phyloP scores from a whole-genome alignment of 2,329 filamentous ascomycete species.

The Aspergillus versicolor region DNA sequence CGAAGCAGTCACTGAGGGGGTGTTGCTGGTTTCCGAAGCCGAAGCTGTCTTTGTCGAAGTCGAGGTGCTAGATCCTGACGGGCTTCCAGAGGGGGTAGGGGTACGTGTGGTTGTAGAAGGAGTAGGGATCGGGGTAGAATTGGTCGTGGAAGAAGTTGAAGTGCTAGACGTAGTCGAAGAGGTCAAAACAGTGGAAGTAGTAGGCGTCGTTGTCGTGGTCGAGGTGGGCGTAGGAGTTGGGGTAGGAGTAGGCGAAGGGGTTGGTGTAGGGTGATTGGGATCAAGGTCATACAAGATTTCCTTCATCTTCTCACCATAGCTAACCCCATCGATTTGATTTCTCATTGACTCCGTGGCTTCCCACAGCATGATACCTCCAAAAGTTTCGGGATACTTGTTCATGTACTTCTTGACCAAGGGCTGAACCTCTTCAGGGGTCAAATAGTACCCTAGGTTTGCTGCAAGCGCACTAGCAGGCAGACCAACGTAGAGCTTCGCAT shows the following conservation, averaged over 20 bases:
- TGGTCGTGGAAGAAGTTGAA: background rate
- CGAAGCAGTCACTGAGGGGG: background rate
- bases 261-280: constrained; percentile 24
- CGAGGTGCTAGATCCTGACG: background rate
- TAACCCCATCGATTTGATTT: constrained; percentile 46
- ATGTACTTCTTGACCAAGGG: constrained; percentile 46
- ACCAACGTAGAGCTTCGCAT: constrained; percentile 56
- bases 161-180: constrained; percentile 9
- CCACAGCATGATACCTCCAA: constrained; percentile 63
- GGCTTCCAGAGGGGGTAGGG: background rate
- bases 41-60: background rate
- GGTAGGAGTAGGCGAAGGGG: constrained; percentile 12
- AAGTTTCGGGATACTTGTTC: constrained; percentile 40
- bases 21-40: background rate
- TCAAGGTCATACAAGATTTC: constrained; percentile 35
- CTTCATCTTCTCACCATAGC: constrained; percentile 52
- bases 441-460: constrained; percentile 42
- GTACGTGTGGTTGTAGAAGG: constrained; percentile 6
- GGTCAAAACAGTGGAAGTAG: constrained; percentile 12
- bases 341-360: constrained; percentile 52
- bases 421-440: constrained; percentile 48
- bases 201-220: constrained; percentile 1
- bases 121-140: background rate
- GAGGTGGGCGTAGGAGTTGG: constrained; percentile 4
- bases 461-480: constrained; percentile 41